phyloP scores from a whole-genome alignment of 768 basidiomycete species.

The Boletus tylopilopsis region DNA sequence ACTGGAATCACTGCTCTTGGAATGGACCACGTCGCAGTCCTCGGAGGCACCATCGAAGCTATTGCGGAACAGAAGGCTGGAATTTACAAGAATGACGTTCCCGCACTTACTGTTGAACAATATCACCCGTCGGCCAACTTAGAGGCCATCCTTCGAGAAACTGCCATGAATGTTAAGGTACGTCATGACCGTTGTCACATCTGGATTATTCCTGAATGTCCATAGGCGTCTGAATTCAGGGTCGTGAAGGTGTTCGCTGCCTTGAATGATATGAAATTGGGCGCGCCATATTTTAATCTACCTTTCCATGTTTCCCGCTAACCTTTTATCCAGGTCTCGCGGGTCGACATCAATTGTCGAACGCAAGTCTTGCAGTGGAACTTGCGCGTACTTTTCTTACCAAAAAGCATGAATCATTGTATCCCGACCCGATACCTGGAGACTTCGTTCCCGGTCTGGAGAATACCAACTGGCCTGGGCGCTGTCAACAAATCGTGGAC shows the following conservation, averaged over 20 bases:
- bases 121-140: slow-evolving; percentile 68
- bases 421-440: slow-evolving; percentile 38
- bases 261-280: slow-evolving; percentile 57
- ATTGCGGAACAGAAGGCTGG: slow-evolving; percentile 97
- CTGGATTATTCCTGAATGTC: background rate
- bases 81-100: slow-evolving; percentile 91
- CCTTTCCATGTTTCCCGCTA: background rate
- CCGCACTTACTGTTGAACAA: slow-evolving; percentile 83
- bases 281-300: slow-evolving; percentile 33
- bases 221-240: slow-evolving; percentile 63
- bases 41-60: slow-evolving; percentile 84
- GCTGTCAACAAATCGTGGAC: slow-evolving; percentile 83
- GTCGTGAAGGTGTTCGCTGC: slow-evolving; percentile 53
- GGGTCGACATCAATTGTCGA: slow-evolving; percentile 82
- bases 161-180: slow-evolving; percentile 67
- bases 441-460: slow-evolving; percentile 61
- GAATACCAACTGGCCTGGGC: slow-evolving; percentile 84
- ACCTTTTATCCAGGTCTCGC: slow-evolving; percentile 58
- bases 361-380: slow-evolving; percentile 81
- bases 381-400: slow-evolving; percentile 65
- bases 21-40: slow-evolving; percentile 82
- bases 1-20: slow-evolving; percentile 90
- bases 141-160: slow-evolving; percentile 59
- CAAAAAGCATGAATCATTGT: slow-evolving; percentile 19
- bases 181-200: slow-evolving; percentile 3